These are phyloP conservation scores for Hericium erinaceus DNA, from an alignment of 768 basidiomycete species.

Conservation along the genomic window DNA sequence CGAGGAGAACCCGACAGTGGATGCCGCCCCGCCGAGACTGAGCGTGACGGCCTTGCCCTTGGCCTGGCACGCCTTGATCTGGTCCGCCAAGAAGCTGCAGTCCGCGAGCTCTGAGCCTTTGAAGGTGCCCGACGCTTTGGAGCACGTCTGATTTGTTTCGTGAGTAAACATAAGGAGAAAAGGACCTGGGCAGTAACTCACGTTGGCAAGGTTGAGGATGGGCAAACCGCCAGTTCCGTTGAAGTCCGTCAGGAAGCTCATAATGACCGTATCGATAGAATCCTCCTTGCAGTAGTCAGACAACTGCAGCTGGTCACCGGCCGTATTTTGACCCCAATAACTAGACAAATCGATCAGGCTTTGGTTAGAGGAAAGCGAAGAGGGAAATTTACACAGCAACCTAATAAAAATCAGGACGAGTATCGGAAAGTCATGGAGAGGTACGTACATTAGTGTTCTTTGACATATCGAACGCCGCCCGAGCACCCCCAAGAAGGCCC, in stretches of 20 bases:
- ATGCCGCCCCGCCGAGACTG: conserved; percentile 36
- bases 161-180: neutral
- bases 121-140: conserved; percentile 31
- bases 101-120: conserved; percentile 31
- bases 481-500: no score
- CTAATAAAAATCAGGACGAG: neutral
- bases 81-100: conserved; percentile 31
- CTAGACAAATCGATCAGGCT: neutral
- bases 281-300: neutral
- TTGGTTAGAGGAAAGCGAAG: neutral
- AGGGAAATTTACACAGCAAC: neutral
- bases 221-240: conserved; percentile 32
- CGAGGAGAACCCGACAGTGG: conserved; percentile 28
- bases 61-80: conserved; percentile 37
- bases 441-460: neutral
- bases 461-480: neutral
- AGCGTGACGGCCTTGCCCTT: conserved; percentile 39
- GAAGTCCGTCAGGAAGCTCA: neutral
- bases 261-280: neutral
- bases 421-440: neutral
- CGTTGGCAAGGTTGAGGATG: conserved; percentile 57
- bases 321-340: neutral
- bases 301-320: neutral
- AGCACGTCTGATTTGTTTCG: conserved; percentile 34
- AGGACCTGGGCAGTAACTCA: neutral